phyloP scores from a whole-genome alignment of 1,284 basidiomycete genomes.

The Anthracocystis panici-leucophaei region DNA sequence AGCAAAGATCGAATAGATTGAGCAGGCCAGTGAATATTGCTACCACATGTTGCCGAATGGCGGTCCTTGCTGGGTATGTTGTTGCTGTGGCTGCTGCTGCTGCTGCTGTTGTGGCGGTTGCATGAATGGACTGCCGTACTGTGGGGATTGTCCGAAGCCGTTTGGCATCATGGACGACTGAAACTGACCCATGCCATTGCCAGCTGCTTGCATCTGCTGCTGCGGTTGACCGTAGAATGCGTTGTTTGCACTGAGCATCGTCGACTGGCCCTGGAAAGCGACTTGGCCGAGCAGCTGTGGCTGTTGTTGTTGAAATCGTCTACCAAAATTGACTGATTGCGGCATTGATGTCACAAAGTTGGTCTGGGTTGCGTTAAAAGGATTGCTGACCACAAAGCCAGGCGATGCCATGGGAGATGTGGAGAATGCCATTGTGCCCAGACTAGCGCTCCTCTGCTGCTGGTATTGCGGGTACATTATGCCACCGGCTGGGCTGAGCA shows the following conservation, averaged over 20 bases:
- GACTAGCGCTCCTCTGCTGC: constrained; percentile 38
- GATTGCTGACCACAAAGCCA: constrained; percentile 18
- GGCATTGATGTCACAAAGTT: constrained; percentile 15
- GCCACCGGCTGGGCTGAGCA: constrained; percentile 30
- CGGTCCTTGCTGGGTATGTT: constrained; percentile 41
- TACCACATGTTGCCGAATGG: constrained; percentile 38
- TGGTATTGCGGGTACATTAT: constrained; percentile 37
- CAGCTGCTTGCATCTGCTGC: constrained; percentile 13
- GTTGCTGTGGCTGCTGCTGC: constrained; percentile 35
- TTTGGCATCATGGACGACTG: constrained; percentile 38
- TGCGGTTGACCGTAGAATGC: constrained; percentile 23
- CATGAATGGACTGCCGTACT: constrained; percentile 20
- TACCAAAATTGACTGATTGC: constrained; percentile 10
- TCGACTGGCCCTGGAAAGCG: constrained; percentile 29
- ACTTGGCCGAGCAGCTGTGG: constrained; percentile 35
- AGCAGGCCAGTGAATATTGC: neutral
- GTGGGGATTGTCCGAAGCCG: constrained; percentile 21
- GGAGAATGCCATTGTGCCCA: constrained; percentile 50
- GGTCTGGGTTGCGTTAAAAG: constrained; percentile 30
- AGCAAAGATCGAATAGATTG: neutral
- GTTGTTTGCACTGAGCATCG: constrained; percentile 9
- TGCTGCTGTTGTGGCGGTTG: constrained; percentile 35
- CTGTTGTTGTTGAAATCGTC: constrained; percentile 23
- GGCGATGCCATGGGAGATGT: constrained; percentile 38
- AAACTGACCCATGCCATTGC: constrained; percentile 5